Evolutionary conservation across 2,329 filamentous ascomycete genomes (phyloP), one percentile per base, ranked within the genome.

Genomic region (Thelonectria olida): DNA sequence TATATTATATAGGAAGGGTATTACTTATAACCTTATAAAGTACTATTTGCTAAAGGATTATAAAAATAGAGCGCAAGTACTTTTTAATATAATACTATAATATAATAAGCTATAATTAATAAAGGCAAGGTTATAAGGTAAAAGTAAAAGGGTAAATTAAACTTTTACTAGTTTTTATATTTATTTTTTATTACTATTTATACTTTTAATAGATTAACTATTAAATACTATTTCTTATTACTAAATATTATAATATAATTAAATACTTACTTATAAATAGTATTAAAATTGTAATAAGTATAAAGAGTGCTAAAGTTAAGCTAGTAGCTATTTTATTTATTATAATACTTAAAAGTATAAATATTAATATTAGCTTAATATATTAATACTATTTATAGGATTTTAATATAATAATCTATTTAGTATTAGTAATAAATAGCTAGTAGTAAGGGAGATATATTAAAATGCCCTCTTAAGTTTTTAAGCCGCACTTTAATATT

Each of bases 291-390:
- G 31, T 84, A 75, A 70, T 84, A 87, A 7, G 80, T 82, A 63
- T 86, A 84, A 28, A 79, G 75, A 4, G 83, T 83, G 70, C 81
- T 82, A 47, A 85, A 84, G 69, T 86, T 80, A 3, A 84, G 84
- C 84, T 84, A 86, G 61, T 83, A 81, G 44, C 82, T 79, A 58
- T 80, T 77, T 54, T 78, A 72, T 50, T 82, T 81, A 0, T 82
- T 81, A 54, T 78, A 82, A 62, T 76, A 74, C 60, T 82, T 79
- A 72, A 86, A 85, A 1, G 84, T 83, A 63, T 85, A 85, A 22
- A 87, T 78, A 9, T 83, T 82, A 64, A 85, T 76, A 59, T 87
- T 84, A 44, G 80, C 78, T 66, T 86, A 82, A 68, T 84, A 87
- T 80, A 86, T 84, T 44, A 85, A 75, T 44, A 82, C 84, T 64